Evolutionary conservation across 352 stramenopile species (phyloP).

Genomic region (Globisporangium nagaii): DNA sequence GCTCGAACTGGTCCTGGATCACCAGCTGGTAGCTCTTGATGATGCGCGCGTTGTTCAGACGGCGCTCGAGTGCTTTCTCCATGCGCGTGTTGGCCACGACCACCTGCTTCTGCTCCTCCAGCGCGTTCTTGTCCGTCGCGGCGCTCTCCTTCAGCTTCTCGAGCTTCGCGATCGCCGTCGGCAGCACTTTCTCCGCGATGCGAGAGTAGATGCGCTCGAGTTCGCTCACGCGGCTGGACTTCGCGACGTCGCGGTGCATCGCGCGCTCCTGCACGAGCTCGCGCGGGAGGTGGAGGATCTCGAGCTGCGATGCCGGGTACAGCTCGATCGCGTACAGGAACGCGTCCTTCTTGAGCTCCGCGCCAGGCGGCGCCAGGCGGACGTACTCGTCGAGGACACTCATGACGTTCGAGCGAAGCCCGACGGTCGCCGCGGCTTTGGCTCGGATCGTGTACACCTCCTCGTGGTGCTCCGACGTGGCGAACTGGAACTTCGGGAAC

Average conservation of each 20-base stretch:
- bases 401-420: constrained; percentile 35
- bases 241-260: constrained; percentile 29
- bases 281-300: constrained; percentile 42
- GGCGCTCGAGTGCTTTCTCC: constrained; percentile 32
- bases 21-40: constrained; percentile 42
- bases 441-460: constrained; percentile 51
- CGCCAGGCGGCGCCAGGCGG: constrained; percentile 11
- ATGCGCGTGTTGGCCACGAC: constrained; percentile 19
- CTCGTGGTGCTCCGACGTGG: constrained; percentile 34
- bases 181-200: constrained; percentile 8
- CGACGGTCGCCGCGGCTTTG: constrained; percentile 54
- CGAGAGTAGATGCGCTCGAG: constrained; percentile 32
- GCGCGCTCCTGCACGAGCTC: constrained; percentile 31
- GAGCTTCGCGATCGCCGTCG: constrained; percentile 1
- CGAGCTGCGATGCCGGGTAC: constrained; percentile 46
- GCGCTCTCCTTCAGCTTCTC: constrained; percentile 8
- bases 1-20: constrained; percentile 40
- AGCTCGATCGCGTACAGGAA: constrained; percentile 50
- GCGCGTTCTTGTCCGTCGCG: constrained; percentile 15
- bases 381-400: constrained; percentile 63
- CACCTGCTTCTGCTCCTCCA: constrained; percentile 16
- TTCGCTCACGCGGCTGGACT: constrained; percentile 36
- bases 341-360: constrained; percentile 20
- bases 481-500: constrained; percentile 49
- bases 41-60: constrained; percentile 31